Evolutionary conservation across 805 yeast genomes (phyloP).

Genomic region (Sugiyamaella americana): DNA sequence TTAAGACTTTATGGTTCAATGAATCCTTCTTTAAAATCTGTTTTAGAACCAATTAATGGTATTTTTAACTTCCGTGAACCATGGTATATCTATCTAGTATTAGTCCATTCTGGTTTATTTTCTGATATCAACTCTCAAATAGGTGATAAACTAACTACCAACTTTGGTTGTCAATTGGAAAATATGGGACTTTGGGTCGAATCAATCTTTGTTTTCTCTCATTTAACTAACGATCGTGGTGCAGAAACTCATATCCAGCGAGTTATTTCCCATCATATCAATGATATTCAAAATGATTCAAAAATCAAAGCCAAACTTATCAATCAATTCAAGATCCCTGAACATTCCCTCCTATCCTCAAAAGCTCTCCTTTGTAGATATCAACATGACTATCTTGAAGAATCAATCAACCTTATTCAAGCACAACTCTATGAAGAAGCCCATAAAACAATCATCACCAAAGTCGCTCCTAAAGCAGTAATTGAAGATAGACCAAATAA

Average conservation of each 20-base stretch:
- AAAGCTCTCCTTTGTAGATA: constrained; percentile 52
- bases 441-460: constrained; percentile 46
- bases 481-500: constrained; percentile 38
- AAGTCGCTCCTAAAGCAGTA: constrained; percentile 70
- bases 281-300: constrained; percentile 9
- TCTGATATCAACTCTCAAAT: constrained; percentile 14
- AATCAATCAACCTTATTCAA: constrained; percentile 52
- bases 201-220: constrained; percentile 58
- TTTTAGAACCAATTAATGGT: constrained; percentile 7
- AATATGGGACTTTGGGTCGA: constrained; percentile 46
- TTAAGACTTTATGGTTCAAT: constrained; percentile 16
- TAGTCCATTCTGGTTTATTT: constrained; percentile 25
- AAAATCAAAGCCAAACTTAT: constrained; percentile 26
- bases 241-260: constrained; percentile 39
- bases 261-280: constrained; percentile 23
- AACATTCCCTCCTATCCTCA: constrained; percentile 44
- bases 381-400: constrained; percentile 48
- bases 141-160: constrained; percentile 37
- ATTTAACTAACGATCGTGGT: constrained; percentile 43
- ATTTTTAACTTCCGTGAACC: constrained; percentile 18
- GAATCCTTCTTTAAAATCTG: constrained; percentile 10
- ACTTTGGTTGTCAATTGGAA: constrained; percentile 49
- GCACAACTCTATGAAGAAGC: constrained; percentile 62
- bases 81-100: constrained; percentile 49
- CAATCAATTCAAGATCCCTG: constrained; percentile 43